Percentiles rank a stretch among this genome's conserved stretches.
phyloP scores from a whole-genome alignment of 75 land plant genomes.

The Sequoia sempervirens region DNA sequence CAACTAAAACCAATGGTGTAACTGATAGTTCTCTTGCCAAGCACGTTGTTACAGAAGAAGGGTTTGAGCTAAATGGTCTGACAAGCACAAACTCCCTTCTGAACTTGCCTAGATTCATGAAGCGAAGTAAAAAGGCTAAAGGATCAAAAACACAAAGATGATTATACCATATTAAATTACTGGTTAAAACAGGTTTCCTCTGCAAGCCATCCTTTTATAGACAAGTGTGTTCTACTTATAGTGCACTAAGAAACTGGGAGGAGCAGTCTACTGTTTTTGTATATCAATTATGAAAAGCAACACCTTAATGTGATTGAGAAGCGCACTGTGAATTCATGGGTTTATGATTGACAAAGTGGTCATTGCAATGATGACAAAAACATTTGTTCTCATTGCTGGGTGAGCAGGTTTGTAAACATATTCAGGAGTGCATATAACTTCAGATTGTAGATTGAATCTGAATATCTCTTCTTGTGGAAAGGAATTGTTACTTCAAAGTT shows the following conservation, averaged over 20 bases:
- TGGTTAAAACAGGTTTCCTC: background rate
- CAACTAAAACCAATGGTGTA: background rate
- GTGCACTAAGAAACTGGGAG: background rate
- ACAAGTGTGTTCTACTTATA: background rate
- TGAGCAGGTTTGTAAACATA: background rate
- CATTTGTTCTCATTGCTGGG: background rate
- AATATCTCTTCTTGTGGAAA: background rate
- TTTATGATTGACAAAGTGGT: background rate
- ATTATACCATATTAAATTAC: background rate
- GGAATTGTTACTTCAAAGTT: background rate
- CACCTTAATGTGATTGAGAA: background rate
- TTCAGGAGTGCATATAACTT: background rate
- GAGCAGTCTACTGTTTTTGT: background rate
- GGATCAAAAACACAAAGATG: background rate
- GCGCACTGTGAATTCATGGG: background rate
- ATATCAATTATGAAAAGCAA: background rate
- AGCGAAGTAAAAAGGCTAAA: background rate
- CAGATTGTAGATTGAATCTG: background rate
- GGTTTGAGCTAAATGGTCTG: conserved; percentile 31
- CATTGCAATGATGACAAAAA: background rate
- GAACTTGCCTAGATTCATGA: conserved; percentile 39
- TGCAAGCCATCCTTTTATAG: background rate
- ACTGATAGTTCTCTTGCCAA: background rate
- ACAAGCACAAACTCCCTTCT: conserved; percentile 42
- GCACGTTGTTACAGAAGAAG: conserved; percentile 19